phyloP scores from a whole-genome alignment of 2,329 filamentous ascomycete species.

The Sclerotinia borealis region DNA sequence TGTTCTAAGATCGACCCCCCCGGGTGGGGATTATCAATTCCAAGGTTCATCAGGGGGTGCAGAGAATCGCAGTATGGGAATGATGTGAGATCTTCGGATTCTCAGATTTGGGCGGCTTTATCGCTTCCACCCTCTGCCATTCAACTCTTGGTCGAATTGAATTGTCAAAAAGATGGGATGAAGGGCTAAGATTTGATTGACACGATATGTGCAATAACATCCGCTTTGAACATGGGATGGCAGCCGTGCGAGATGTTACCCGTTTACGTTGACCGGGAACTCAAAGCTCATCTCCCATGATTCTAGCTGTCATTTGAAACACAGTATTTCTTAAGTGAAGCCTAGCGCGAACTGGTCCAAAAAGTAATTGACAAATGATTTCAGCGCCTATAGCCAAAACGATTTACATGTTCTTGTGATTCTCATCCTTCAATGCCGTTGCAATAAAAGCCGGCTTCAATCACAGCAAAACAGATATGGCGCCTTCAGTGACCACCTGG shows the following conservation, averaged over 20 bases:
- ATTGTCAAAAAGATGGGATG: not conserved
- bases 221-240: constrained; percentile 7
- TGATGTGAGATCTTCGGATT: not conserved
- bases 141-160: not conserved
- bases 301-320: not conserved
- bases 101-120: not conserved
- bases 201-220: not conserved
- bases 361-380: not conserved
- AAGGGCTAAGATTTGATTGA: not conserved
- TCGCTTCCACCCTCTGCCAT: not conserved
- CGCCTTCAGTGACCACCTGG: constrained; percentile 30
- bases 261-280: not conserved
- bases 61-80: not conserved
- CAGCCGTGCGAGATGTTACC: not conserved
- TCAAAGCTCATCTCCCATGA: not conserved
- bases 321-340: not conserved
- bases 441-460: constrained; percentile 13
- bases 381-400: not conserved
- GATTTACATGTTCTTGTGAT: not conserved
- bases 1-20: not conserved
- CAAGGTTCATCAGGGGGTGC: not conserved
- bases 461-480: constrained; percentile 16
- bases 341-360: not conserved
- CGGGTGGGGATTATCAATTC: no score
- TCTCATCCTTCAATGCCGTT: not conserved